Percentiles rank a stretch among this genome's conserved stretches.
Conservation (phyloP, 805 yeast genomes). For the Starmerella asiatica region DNA sequence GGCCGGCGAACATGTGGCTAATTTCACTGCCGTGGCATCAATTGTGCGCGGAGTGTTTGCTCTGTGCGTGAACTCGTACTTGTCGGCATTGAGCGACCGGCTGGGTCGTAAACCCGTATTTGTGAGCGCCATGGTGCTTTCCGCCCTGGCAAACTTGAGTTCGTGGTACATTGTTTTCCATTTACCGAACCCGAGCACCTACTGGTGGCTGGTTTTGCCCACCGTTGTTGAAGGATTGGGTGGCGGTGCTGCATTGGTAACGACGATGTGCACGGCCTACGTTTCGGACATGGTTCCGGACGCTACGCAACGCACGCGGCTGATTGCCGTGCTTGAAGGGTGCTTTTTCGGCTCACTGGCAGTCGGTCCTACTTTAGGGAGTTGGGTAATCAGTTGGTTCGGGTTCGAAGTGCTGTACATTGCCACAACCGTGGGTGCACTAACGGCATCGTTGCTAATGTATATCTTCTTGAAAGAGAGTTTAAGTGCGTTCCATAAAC, state of each 20-base stretch:
- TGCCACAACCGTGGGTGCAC: constrained; percentile 5
- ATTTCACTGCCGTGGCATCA: constrained; percentile 13
- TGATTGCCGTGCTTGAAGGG: constrained; percentile 19
- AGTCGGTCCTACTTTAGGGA: constrained; percentile 20
- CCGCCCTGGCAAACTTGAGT: constrained; percentile 8
- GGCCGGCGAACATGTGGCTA: constrained; percentile 16
- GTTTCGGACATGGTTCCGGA: constrained; percentile 20
- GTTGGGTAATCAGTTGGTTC: constrained; percentile 9
- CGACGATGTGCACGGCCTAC: constrained; percentile 17
- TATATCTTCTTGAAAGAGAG: constrained; percentile 16
- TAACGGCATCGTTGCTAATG: constrained; percentile 7
- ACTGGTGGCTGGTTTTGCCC: constrained; percentile 21
- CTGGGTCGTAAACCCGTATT: constrained; percentile 20
- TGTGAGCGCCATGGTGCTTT: constrained; percentile 11
- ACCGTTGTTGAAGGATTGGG: constrained; percentile 17
- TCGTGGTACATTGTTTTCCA: constrained; percentile 21
- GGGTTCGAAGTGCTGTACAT: constrained; percentile 16
- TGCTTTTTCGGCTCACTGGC: constrained; percentile 18
- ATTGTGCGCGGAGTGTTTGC: constrained; percentile 11
- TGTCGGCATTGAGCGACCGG: constrained; percentile 19
- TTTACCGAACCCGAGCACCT: constrained; percentile 10
- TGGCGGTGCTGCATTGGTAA: constrained; percentile 16
- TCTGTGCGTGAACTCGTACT: constrained; percentile 12
- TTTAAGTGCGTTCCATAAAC: constrained; percentile 13
- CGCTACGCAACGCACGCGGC: constrained; percentile 16